Conservation (phyloP, 2,329 filamentous ascomycete genomes). For the Penicillium thymicola region DNA sequence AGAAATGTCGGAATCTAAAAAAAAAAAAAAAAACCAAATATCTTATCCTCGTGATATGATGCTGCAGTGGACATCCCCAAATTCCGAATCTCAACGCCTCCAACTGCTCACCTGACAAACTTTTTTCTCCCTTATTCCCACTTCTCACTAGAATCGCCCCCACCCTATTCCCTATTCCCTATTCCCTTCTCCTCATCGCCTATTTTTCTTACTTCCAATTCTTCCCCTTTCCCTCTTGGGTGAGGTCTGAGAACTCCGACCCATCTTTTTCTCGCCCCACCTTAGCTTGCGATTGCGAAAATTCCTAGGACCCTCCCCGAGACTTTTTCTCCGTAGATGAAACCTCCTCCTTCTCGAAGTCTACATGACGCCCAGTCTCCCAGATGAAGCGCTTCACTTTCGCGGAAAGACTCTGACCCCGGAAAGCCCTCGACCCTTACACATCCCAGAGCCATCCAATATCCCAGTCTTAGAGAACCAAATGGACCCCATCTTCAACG, state of each 20-base stretch:
- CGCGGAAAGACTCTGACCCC: slow-evolving; percentile 65
- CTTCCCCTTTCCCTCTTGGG: slow-evolving; percentile 13
- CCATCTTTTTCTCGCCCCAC: slow-evolving; percentile 37
- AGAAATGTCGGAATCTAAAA: too few relatives aligned
- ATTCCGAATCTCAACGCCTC: not conserved
- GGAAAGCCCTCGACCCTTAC: slow-evolving; percentile 67
- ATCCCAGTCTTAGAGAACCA: slow-evolving; percentile 69
- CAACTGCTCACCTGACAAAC: slow-evolving; percentile 2
- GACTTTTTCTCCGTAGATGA: slow-evolving; percentile 35
- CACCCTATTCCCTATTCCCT: not conserved
- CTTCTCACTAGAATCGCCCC: not conserved
- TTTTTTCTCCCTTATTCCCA: not conserved
- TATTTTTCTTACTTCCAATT: slow-evolving; percentile 4
- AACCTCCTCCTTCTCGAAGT: slow-evolving; percentile 34
- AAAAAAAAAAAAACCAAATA: not conserved
- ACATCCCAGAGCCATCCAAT: slow-evolving; percentile 64
- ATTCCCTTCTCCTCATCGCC: not conserved
- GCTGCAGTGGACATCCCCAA: not conserved
- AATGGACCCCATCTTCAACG: slow-evolving; percentile 69
- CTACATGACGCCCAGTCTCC: slow-evolving; percentile 54
- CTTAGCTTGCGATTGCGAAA: slow-evolving; percentile 37
- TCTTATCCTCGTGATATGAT: not conserved
- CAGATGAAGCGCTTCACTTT: slow-evolving; percentile 54
- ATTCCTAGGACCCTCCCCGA: slow-evolving; percentile 14
- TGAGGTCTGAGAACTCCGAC: slow-evolving; percentile 19